Evolutionary conservation across 139 green algal species (phyloP).

Genomic region (Chlamydomonas applanata): DNA sequence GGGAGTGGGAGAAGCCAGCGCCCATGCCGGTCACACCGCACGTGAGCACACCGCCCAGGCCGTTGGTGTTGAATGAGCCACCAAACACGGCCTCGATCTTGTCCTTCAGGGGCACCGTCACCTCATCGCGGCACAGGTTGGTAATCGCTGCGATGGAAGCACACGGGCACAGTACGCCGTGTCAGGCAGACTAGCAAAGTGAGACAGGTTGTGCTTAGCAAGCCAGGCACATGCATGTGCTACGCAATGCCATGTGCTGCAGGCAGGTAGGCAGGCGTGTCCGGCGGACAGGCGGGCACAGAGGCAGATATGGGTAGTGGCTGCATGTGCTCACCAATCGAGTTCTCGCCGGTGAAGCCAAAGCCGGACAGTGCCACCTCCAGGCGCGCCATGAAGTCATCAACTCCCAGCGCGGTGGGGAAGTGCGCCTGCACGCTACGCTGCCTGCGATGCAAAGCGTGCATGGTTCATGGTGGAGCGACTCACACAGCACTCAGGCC

Average conservation of each 20-base stretch:
- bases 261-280: no score
- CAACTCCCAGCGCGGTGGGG: conserved; percentile 61
- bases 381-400: conserved; percentile 79
- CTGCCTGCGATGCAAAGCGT: conserved; percentile 14
- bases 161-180: not conserved
- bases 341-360: conserved; percentile 65
- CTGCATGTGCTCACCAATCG: conserved; percentile 32
- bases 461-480: no score
- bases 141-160: conserved; percentile 54
- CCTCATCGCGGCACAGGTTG: conserved; percentile 90
- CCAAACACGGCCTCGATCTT: conserved; percentile 81
- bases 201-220: no score
- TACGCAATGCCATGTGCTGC: no score
- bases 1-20: conserved; percentile 56
- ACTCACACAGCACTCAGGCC: no score
- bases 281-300: not conserved
- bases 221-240: no score
- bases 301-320: no score
- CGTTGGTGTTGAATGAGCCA: conserved; percentile 75
- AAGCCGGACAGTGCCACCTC: conserved; percentile 61
- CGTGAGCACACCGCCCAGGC: conserved; percentile 81
- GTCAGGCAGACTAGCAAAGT: no score
- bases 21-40: conserved; percentile 78
- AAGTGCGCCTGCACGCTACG: conserved; percentile 50
- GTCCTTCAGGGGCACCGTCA: conserved; percentile 69